Base-by-base conservation (phyloP, 176 grass and related monocot species). In the Rhynchospora tenuis region DNA sequence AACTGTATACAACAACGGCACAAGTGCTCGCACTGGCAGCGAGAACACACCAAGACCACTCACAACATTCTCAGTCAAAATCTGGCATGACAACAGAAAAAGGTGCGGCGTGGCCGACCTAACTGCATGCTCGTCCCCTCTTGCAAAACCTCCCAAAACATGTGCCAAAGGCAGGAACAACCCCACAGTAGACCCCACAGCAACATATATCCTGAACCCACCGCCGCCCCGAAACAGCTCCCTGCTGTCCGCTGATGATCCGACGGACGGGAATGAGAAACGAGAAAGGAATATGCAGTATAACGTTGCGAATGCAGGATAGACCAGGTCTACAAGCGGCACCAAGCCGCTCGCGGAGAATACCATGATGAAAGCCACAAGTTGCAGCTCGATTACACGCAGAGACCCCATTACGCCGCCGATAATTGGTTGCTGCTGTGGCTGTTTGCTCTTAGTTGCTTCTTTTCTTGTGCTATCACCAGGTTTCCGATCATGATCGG, bases 301-400 rank as follows among this genome's bases (percentile, higher is more conserved):
- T 64, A 89, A 2, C 1, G 94, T 97, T 80, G 87, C 72, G 73
- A 90, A 70, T 23, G 78, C 87, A 13, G 95, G 95, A 84, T 93
- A 98, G 74, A 83, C 66, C 13, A 98, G 87, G 88, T 94, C 92
- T 83, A 90, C 0, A 66, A 95, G 79, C 26, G 95, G 92, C 58
- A 98, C 95, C 27, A 95, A 88, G 12, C 95, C 92, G 59, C 90
- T 95, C 3, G 85, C 91, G 0, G 92, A 98, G 95, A 98, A 98
- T 20, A 98, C 95, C 95, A 98, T 89, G 91, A 98, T 94, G 88
- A 98, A 98, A 81, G 91, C 91, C 10, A 98, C 92, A 7, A 98
- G 89, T 81, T 98, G 95, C 19, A 98, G 84, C 91, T 98, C 95
- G 86, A 98, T 95, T 42, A 98, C 89, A 28, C 95, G 89, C 23